Conservation (phyloP, 2,329 filamentous ascomycete genomes). For the Pseudophaeomoniella oleicola region DNA sequence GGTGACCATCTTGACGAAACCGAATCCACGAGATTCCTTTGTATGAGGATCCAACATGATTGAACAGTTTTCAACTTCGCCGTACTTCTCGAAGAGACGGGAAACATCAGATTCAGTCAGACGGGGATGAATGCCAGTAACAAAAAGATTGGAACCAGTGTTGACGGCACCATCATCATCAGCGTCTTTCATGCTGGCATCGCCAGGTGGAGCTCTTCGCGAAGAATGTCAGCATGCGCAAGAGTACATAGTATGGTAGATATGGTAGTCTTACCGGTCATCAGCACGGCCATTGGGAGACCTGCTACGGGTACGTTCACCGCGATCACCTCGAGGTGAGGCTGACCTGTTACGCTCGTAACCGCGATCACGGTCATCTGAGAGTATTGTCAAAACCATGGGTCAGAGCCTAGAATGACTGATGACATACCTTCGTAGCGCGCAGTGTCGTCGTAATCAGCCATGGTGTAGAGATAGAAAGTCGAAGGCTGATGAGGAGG, state of each 20-base stretch:
- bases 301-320: conserved; percentile 46
- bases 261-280: conserved; percentile 28
- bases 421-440: conserved; percentile 48
- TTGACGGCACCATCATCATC: conserved; percentile 65
- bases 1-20: conserved; percentile 98
- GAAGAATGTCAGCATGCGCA: no score
- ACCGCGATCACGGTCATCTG: conserved; percentile 40
- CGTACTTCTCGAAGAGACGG: conserved; percentile 96
- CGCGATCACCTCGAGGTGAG: conserved; percentile 46
- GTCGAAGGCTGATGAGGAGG: conserved; percentile 10
- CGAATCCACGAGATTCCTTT: conserved; percentile 96
- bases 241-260: no score
- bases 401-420: no score
- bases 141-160: conserved; percentile 94
- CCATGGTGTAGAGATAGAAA: conserved; percentile 19
- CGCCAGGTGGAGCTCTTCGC: conserved; percentile 28
- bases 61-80: conserved; percentile 96
- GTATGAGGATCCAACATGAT: conserved; percentile 99
- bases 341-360: conserved; percentile 54
- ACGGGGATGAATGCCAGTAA: conserved; percentile 92
- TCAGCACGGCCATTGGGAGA: conserved; percentile 46
- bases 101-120: conserved; percentile 81
- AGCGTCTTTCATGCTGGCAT: conserved; percentile 29
- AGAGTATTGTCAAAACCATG: no score
- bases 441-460: conserved; percentile 51